phyloP scores from a whole-genome alignment of 116 monocot genomes.

The Cymodocea nodosa region DNA sequence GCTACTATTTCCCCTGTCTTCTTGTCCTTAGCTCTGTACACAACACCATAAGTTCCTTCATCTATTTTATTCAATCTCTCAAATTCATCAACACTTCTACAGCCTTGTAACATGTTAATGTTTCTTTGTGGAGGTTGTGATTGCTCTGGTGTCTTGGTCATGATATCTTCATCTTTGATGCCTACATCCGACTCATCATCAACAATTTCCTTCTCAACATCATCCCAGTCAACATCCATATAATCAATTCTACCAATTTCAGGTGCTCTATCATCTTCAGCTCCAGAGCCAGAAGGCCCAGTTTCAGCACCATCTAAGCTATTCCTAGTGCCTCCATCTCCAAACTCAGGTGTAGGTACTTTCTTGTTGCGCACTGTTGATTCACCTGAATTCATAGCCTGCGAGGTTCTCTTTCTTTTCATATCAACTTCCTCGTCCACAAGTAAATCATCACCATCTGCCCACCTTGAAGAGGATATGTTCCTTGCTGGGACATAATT shows the following conservation, averaged over 20 bases:
- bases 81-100: constrained; percentile 86
- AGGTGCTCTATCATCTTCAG: constrained; percentile 19
- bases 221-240: constrained; percentile 35
- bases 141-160: constrained; percentile 19
- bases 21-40: constrained; percentile 84
- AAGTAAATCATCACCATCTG: constrained; percentile 36
- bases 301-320: constrained; percentile 28
- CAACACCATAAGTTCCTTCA: constrained; percentile 94
- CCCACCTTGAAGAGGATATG: constrained; percentile 82
- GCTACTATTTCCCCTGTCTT: constrained; percentile 77
- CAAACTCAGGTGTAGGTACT: constrained; percentile 45
- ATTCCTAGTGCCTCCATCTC: constrained; percentile 39
- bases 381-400: not conserved
- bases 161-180: constrained; percentile 21
- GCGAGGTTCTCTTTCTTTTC: constrained; percentile 26
- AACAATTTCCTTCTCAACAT: constrained; percentile 4
- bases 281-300: constrained; percentile 28
- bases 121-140: constrained; percentile 34
- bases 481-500: constrained; percentile 25
- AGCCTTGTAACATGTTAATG: constrained; percentile 73
- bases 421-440: constrained; percentile 24
- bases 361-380: constrained; percentile 15
- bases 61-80: constrained; percentile 79
- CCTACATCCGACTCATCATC: constrained; percentile 21
- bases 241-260: constrained; percentile 23